Base-by-base conservation (phyloP, 2,329 filamentous ascomycete genomes). In the Alternaria sp. region DNA sequence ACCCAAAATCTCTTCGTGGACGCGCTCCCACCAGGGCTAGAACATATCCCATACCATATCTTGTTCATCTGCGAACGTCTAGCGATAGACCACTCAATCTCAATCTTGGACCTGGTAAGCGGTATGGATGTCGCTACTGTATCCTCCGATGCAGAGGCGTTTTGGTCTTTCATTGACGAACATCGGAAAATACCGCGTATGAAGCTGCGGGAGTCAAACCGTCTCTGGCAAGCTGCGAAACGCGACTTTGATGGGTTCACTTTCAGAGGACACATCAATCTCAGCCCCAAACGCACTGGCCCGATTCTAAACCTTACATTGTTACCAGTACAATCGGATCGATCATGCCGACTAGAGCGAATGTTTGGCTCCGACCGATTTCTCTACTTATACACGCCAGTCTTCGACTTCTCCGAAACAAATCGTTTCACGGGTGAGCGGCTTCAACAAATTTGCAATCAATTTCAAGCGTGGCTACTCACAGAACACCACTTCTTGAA, bases 341-440 rank as follows among this genome's bases (percentile, higher is more conserved):
- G 63, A 3, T 78, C 79, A 1, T 81, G 77, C 59, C 74, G 75
- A 1, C 72, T 81, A n/a, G 75, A 81, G 55, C 66, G 79, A 6
- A 71, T 70, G 7, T 81, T 77, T 56, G 79, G 78, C 1, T 70
- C 77, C 5, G 77, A 83, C 60, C 77, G 83, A 1, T 81, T 85
- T 19, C 66, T 85, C 1, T 81, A 81, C 44, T 61, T 84, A 3
- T 73, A 76, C 3, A 55, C 80, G 2, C 81, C 82, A 0, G 61
- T 69, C 3, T 69, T 80, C 13, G 56, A 67, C 2, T 67, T 59
- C 3, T 68, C 66, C 12, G 65, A 67, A 12, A 50, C 65, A 1
- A 30, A 49, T 7, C 54, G 67, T 7, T 74, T 70, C 43, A 67
- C 12, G 10, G 9, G 19, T 8, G 57, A 44, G 0, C 59, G 74